phyloP scores from a whole-genome alignment of 169 alveolate genomes.

The Perkinsus chesapeaki region DNA sequence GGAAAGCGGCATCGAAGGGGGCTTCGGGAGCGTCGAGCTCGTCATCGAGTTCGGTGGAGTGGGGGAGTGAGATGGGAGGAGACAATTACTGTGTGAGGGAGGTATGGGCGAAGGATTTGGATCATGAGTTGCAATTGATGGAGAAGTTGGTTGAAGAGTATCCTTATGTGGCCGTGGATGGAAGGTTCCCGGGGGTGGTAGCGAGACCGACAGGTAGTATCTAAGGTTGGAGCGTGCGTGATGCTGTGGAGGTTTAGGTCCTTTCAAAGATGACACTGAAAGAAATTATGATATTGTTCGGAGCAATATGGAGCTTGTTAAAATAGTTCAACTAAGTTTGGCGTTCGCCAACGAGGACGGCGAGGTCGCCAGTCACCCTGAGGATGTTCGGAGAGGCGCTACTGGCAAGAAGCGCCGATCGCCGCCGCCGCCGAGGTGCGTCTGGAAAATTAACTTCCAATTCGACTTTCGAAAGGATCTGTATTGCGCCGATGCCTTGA shows the following conservation, averaged over 20 bases:
- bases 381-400: background rate
- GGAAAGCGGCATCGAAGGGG: too few relatives aligned
- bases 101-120: background rate
- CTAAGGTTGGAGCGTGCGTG: background rate
- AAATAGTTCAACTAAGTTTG: background rate
- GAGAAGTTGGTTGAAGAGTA: background rate
- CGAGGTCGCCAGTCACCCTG: background rate
- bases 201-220: background rate
- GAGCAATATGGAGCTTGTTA: background rate
- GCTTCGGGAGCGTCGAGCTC: too few relatives aligned
- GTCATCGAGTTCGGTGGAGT: background rate
- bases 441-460: background rate
- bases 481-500: background rate
- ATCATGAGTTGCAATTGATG: background rate
- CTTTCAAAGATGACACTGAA: background rate
- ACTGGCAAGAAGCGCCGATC: background rate
- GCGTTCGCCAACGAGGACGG: background rate
- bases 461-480: background rate
- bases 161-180: background rate
- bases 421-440: background rate
- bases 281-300: background rate
- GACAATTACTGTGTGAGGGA: background rate
- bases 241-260: background rate
- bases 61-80: background rate
- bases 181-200: background rate